Evolutionary conservation across 2,329 filamentous ascomycete genomes (phyloP).

Genomic region (Phaeosphaeria sp.): DNA sequence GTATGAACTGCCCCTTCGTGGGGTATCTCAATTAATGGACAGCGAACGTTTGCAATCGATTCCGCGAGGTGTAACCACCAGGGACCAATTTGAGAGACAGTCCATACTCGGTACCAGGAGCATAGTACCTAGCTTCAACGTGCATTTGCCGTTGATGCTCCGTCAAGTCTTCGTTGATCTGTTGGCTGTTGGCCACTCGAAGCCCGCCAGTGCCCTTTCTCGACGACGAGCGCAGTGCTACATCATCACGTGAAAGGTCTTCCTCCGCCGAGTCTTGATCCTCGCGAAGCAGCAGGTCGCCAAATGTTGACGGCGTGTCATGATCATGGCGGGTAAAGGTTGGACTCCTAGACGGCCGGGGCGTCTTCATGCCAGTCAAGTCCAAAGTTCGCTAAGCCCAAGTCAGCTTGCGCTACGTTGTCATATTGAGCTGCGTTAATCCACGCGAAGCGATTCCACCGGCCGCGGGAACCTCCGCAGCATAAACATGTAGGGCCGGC

Average conservation of each 20-base stretch:
- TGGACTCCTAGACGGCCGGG: constrained; percentile 30
- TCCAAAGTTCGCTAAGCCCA: constrained; percentile 31
- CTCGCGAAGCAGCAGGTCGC: constrained; percentile 9
- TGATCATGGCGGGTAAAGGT: constrained; percentile 15
- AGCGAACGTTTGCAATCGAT: too few species aligned
- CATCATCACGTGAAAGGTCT: constrained; percentile 4
- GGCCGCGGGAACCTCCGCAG: background rate
- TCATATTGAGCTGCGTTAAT: background rate
- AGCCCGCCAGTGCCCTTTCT: constrained; percentile 38
- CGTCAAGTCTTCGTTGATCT: constrained; percentile 36
- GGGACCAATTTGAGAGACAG: too few species aligned
- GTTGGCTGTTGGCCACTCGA: constrained; percentile 32
- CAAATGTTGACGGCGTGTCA: constrained; percentile 11
- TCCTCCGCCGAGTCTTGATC: constrained; percentile 4
- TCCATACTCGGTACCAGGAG: too few species aligned
- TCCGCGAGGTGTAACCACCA: too few species aligned
- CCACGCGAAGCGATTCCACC: background rate
- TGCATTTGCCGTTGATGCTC: constrained; percentile 44
- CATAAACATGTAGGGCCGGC: background rate
- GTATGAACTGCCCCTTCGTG: too few species aligned
- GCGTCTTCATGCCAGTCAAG: constrained; percentile 31
- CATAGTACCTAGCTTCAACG: constrained; percentile 22
- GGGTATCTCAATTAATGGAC: too few species aligned
- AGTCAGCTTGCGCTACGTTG: constrained; percentile 8
- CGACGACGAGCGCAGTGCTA: constrained; percentile 8